Base-by-base conservation (phyloP, 495 filamentous ascomycete genomes). In the Chaetomium tenue region DNA sequence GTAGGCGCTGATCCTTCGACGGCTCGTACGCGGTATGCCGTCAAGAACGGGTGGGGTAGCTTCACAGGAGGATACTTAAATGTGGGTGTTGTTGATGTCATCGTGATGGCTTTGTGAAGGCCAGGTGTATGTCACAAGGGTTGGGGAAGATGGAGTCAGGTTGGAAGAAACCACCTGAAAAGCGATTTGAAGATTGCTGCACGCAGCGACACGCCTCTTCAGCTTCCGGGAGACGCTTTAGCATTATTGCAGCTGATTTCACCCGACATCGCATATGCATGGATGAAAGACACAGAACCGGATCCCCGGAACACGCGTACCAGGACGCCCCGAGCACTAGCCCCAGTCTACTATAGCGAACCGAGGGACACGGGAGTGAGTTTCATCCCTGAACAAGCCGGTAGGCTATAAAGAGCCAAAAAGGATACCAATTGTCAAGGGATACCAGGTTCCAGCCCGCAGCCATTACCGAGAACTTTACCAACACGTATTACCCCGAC, bases 11-110 rank as follows among this genome's bases (percentile, higher is more conserved):
- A 56, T 18, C 30, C 26, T 18, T 23, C 48, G 6, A 60, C 71
- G 40, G 71, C 68, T 56, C 59, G 68, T 23, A 77, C 65, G 11
- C 65, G 51, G 57, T 78, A 78, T 28, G 72, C 62, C n/a, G 75
- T 76, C 4, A 75, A 71, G 47, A 75, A 78, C 0, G 76, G 76
- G 54, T 78, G 75, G 22, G 76, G 76, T 23, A 78, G 74, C 70
- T 72, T 75, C 16, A 68, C 59, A 48, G 54, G 66, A 16, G 66
- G 63, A 48, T 68, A 68, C 5, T 64, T 65, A 18, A 58, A 37
- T 9, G 52, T 51, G 20, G 28, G 28, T 30, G 42, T 57, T 22
- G 42, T 39, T 26, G 58, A 30, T 30, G 28, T 39, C 57, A 63
- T 65, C 6, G 33, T 42, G 22, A 30, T 61, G 20, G 15, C 30